These are phyloP conservation scores for Vishniacozyma victoriae DNA, from an alignment of 768 basidiomycete species.

Conservation along the genomic window DNA sequence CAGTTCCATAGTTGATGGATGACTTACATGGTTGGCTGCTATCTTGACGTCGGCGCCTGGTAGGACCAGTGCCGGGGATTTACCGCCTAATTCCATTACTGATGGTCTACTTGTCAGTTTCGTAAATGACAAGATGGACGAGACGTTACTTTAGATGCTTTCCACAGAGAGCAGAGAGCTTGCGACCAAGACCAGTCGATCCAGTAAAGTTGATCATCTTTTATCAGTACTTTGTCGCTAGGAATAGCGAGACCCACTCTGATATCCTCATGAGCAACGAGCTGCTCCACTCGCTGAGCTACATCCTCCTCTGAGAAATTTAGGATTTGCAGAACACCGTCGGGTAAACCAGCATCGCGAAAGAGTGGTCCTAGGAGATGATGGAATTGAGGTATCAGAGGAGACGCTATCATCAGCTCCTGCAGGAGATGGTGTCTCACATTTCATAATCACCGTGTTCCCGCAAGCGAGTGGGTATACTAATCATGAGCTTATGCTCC, in stretches of 20 bases:
- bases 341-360: slow-evolving; percentile 57
- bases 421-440: slow-evolving; percentile 6
- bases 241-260: slow-evolving; percentile 12
- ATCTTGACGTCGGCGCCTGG: slow-evolving; percentile 54
- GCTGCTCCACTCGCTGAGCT: slow-evolving; percentile 21
- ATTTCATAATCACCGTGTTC: slow-evolving; percentile 47
- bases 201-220: slow-evolving; percentile 52
- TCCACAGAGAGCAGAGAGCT: slow-evolving; percentile 44
- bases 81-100: slow-evolving; percentile 47
- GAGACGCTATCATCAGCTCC: slow-evolving; percentile 27
- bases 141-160: slow-evolving; percentile 44
- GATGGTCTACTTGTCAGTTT: slow-evolving; percentile 31
- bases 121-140: neutral
- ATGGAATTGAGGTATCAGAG: slow-evolving; percentile 44
- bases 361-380: slow-evolving; percentile 45
- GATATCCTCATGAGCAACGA: slow-evolving; percentile 23
- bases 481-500: neutral
- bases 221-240: neutral
- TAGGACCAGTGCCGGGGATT: slow-evolving; percentile 47
- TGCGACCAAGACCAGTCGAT: slow-evolving; percentile 41
- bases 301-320: slow-evolving; percentile 26
- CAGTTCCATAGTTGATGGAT: neutral
- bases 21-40: slow-evolving; percentile 51
- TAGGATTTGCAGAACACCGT: slow-evolving; percentile 55
- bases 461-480: slow-evolving; percentile 49